Percentiles rank a stretch among this genome's conserved stretches.
phyloP scores from a whole-genome alignment of 768 basidiomycete genomes.

The Termitomyces sp. region DNA sequence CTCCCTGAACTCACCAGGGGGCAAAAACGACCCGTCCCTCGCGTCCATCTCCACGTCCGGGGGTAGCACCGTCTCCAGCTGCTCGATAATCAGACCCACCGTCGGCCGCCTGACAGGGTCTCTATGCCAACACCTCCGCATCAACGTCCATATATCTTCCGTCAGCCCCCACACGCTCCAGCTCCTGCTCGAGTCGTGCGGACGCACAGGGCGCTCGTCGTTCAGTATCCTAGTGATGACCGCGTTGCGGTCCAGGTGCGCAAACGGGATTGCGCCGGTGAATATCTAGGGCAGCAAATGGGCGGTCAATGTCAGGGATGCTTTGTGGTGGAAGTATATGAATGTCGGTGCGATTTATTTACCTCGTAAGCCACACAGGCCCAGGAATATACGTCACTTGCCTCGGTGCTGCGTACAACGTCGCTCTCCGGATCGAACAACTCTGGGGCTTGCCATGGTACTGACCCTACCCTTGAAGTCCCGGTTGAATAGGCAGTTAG shows the following conservation, averaged over 20 bases:
- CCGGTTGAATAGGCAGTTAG: background rate
- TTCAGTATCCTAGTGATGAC: background rate
- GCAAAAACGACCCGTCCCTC: background rate
- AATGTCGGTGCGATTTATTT: background rate
- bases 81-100: background rate
- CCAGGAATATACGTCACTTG: conserved; percentile 7
- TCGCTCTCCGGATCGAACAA: background rate
- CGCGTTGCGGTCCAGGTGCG: background rate
- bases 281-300: conserved; percentile 1
- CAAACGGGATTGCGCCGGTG: background rate
- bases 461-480: background rate
- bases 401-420: background rate
- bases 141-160: conserved; percentile 1
- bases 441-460: conserved; percentile 4
- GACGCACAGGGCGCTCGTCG: conserved; percentile 1
- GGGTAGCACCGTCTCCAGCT: background rate
- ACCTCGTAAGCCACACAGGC: conserved; percentile 6
- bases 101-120: background rate
- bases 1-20: conserved; percentile 3
- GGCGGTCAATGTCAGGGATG: background rate
- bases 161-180: conserved; percentile 10
- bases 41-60: background rate
- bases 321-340: no score
- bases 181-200: background rate
- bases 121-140: background rate